phyloP scores from a whole-genome alignment of 2,329 filamentous ascomycete species.

The Clonostachys rosea region DNA sequence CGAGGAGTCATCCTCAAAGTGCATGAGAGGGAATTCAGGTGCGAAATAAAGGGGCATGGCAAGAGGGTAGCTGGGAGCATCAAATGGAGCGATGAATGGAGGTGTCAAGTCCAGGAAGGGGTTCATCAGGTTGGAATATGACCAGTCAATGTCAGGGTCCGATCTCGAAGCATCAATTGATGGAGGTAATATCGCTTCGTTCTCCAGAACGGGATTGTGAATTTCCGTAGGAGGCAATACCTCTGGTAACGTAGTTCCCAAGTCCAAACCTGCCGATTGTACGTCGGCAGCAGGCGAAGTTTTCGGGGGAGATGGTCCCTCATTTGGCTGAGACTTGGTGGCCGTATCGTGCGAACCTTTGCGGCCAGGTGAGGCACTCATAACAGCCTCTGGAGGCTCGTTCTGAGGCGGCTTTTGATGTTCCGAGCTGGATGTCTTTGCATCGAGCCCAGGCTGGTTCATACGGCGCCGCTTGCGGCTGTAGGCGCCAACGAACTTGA shows the following conservation, averaged over 20 bases:
- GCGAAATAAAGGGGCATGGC: neutral
- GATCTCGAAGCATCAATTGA: too few species aligned
- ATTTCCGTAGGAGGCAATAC: neutral
- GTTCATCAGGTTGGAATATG: neutral
- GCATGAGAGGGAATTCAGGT: neutral
- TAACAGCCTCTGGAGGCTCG: neutral
- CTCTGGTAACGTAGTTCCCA: neutral
- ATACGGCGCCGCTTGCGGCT: constrained; percentile 10
- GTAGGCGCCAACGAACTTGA: constrained; percentile 14
- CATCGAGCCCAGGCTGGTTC: neutral
- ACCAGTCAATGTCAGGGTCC: neutral
- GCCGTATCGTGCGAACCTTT: too few species aligned
- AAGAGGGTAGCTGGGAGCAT: neutral
- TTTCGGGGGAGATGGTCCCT: too few species aligned
- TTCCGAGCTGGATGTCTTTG: neutral
- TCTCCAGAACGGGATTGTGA: neutral
- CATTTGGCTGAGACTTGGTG: too few species aligned
- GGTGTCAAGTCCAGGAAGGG: neutral
- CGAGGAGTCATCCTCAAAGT: neutral
- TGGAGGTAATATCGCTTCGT: too few species aligned
- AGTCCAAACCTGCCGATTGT: neutral
- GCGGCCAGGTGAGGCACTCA: neutral
- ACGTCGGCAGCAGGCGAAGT: neutral
- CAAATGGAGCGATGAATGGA: neutral
- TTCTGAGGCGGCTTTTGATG: neutral